These are phyloP conservation scores for Beauveria bassiana DNA, from an alignment of 2,329 filamentous ascomycete species.

Conservation along the genomic window DNA sequence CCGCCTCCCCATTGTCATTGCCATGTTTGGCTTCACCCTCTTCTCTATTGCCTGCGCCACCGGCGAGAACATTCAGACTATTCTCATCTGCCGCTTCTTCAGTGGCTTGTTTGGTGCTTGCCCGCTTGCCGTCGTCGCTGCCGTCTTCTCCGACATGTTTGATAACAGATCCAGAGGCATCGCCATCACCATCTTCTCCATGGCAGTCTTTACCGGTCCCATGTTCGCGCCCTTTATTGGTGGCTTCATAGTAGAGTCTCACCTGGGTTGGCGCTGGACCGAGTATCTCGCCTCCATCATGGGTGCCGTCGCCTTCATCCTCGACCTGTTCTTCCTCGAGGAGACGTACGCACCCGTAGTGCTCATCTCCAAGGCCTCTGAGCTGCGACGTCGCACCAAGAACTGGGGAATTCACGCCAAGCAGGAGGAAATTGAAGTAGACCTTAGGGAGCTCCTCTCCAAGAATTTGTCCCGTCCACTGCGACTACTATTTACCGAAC, in stretches of 20 bases:
- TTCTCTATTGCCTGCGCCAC: constrained; percentile 59
- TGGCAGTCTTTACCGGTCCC: constrained; percentile 56
- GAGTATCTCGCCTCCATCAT: constrained; percentile 57
- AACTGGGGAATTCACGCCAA: constrained; percentile 67
- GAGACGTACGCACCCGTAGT: constrained; percentile 66
- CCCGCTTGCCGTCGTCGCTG: constrained; percentile 60
- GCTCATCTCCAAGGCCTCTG: constrained; percentile 51
- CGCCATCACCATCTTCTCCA: constrained; percentile 36
- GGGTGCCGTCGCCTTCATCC: constrained; percentile 50
- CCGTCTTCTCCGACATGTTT: constrained; percentile 67
- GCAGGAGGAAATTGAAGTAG: constrained; percentile 63
- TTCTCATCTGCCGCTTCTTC: constrained; percentile 68
- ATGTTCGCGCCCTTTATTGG: constrained; percentile 62
- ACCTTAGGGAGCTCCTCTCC: constrained; percentile 53
- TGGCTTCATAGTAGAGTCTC: constrained; percentile 55
- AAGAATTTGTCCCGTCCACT: constrained; percentile 63
- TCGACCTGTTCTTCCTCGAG: constrained; percentile 55
- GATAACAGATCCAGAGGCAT: constrained; percentile 53
- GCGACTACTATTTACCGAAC: constrained; percentile 58
- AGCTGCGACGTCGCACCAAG: constrained; percentile 54
- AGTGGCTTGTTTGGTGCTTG: constrained; percentile 64
- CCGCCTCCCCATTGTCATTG: constrained; percentile 49
- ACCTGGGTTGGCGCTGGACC: constrained; percentile 68
- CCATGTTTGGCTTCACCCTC: constrained; percentile 63
- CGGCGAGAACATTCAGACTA: constrained; percentile 59